phyloP scores from a whole-genome alignment of 1,139 yeast species.

The Yamadazyma sp. region DNA sequence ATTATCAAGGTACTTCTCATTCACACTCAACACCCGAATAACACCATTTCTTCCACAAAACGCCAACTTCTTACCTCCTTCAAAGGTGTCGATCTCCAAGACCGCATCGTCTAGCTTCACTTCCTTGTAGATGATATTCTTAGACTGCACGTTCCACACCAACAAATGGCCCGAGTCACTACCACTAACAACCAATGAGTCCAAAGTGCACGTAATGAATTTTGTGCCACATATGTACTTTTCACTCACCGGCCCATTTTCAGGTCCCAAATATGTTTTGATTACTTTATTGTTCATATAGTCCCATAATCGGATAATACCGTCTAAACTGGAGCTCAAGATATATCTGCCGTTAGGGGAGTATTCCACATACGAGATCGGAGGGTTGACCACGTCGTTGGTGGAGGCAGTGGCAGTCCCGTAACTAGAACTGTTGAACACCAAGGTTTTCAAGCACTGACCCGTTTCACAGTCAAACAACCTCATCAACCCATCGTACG shows the following conservation, averaged over 20 bases:
- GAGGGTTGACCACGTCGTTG: conserved; percentile 50
- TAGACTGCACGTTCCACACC: conserved; percentile 77
- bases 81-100: conserved; percentile 45
- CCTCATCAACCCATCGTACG: conserved; percentile 88
- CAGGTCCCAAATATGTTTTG: conserved; percentile 60
- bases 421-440: conserved; percentile 62
- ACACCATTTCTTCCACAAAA: conserved; percentile 33
- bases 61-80: conserved; percentile 38
- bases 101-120: conserved; percentile 32
- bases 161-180: conserved; percentile 59
- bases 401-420: conserved; percentile 62
- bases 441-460: conserved; percentile 86
- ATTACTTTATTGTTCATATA: conserved; percentile 75
- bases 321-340: conserved; percentile 79
- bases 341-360: conserved; percentile 84
- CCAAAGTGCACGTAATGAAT: conserved; percentile 35
- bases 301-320: conserved; percentile 77
- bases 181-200: conserved; percentile 61
- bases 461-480: conserved; percentile 87
- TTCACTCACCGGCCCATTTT: conserved; percentile 36
- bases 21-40: conserved; percentile 1
- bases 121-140: conserved; percentile 45
- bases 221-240: conserved; percentile 50
- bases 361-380: conserved; percentile 70
- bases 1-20: neutral